A percentile compares a stretch with the other conserved stretches of the same genome.
These are phyloP conservation scores for Sphagnum tenellum DNA, from an alignment of 225 moss, liverwort and hornwort species.

Conservation along the genomic window DNA sequence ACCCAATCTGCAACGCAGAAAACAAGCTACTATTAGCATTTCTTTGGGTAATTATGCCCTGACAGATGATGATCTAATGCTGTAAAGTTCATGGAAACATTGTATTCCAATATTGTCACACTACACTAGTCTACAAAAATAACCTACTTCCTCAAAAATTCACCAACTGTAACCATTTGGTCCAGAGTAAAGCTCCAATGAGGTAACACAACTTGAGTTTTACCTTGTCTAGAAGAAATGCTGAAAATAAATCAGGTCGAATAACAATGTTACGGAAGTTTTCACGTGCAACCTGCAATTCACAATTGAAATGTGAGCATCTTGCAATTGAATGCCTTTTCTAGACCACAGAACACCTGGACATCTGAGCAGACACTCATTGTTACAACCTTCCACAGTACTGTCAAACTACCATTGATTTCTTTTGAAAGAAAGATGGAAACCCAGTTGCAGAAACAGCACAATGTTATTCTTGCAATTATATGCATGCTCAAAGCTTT, in stretches of 20 bases:
- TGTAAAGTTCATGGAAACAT: background rate
- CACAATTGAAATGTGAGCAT: too few species aligned
- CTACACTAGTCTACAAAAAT: background rate
- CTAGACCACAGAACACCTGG: background rate
- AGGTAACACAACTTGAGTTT: background rate
- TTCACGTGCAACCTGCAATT: constrained; percentile 40
- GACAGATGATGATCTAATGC: background rate
- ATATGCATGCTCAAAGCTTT: background rate
- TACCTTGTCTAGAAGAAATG: constrained; percentile 85
- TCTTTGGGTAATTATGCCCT: too few species aligned
- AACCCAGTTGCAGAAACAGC: too few species aligned
- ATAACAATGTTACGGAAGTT: constrained; percentile 43
- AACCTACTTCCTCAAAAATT: background rate
- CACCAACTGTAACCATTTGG: background rate
- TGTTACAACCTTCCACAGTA: background rate
- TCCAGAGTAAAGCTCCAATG: background rate
- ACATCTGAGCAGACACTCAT: background rate
- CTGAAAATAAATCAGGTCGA: constrained; percentile 55
- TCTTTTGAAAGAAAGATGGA: background rate
- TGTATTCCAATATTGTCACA: background rate
- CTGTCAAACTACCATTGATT: background rate
- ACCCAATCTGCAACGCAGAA: constrained; percentile 60
- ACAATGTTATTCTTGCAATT: background rate
- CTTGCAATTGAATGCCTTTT: too few species aligned
- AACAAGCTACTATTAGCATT: too few species aligned